Conservation (phyloP, 768 basidiomycete species). For the Dioszegia crocea region DNA sequence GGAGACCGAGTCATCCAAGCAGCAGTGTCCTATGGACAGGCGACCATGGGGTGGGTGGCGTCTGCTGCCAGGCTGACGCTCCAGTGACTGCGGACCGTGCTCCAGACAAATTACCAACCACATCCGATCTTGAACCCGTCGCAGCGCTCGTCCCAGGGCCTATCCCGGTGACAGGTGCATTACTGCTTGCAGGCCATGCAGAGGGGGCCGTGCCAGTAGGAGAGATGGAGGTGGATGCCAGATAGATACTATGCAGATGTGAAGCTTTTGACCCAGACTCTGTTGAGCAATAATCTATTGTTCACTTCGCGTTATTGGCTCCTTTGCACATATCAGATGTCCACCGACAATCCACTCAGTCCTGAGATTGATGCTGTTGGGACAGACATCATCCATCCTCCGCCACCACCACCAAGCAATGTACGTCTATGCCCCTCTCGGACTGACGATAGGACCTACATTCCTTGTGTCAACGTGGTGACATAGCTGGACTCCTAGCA, state of each 20-base stretch:
- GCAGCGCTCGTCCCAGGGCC: slow-evolving; percentile 36
- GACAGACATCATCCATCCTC: slow-evolving; percentile 19
- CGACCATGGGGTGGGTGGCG: slow-evolving; percentile 71
- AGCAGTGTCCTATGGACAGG: slow-evolving; percentile 98
- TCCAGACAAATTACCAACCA: slow-evolving; percentile 40
- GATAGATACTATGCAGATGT: background rate
- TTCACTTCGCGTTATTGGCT: background rate
- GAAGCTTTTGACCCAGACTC: background rate
- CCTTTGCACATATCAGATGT: slow-evolving; percentile 5
- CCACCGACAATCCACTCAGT: background rate
- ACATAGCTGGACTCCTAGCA: slow-evolving; percentile 20
- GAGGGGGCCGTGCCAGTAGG: slow-evolving; percentile 11
- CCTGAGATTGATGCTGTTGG: slow-evolving; percentile 21
- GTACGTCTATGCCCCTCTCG: background rate
- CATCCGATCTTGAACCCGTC: slow-evolving; percentile 28
- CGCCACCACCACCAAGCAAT: slow-evolving; percentile 4
- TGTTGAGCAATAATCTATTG: background rate
- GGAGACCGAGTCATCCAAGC: slow-evolving; percentile 78
- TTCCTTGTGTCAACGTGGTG: slow-evolving; percentile 80
- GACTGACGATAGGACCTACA: slow-evolving; percentile 57
- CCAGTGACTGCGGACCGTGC: slow-evolving; percentile 42
- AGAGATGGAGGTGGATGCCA: slow-evolving; percentile 17
- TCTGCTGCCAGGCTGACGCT: background rate
- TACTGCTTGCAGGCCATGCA: background rate
- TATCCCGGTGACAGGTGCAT: slow-evolving; percentile 7